Evolutionary conservation across 1,139 yeast genomes (phyloP).

Genomic region (Zygotorulaspora mrakii): DNA sequence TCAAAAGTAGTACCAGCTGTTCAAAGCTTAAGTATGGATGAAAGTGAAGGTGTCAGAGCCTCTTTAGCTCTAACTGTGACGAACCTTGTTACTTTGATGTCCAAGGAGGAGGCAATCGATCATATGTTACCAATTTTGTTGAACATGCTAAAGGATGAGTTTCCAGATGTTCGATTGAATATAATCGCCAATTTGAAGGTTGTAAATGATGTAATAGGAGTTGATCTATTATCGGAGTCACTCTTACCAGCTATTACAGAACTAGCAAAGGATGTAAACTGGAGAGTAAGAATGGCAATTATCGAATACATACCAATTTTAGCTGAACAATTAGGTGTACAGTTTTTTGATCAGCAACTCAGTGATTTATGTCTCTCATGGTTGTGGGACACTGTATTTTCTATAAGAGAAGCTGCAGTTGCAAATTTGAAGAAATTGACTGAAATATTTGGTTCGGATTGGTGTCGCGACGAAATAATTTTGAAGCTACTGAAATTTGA

Average conservation of each 20-base stretch:
- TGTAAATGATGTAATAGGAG: conserved; percentile 92
- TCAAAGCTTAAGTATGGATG: conserved; percentile 80
- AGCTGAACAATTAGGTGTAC: conserved; percentile 93
- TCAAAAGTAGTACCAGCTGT: conserved; percentile 79
- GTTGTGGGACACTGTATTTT: conserved; percentile 97
- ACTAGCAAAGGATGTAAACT: conserved; percentile 91
- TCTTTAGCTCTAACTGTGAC: conserved; percentile 88
- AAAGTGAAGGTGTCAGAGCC: conserved; percentile 88
- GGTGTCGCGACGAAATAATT: conserved; percentile 87
- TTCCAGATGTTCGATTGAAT: conserved; percentile 92
- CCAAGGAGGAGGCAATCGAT: conserved; percentile 80
- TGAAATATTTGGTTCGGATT: conserved; percentile 81
- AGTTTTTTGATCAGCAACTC: conserved; percentile 87
- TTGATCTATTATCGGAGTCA: conserved; percentile 78
- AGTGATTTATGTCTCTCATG: conserved; percentile 90
- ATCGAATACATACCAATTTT: conserved; percentile 93
- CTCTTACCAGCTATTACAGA: conserved; percentile 94
- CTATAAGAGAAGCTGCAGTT: conserved; percentile 96
- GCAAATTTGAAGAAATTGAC: conserved; percentile 75
- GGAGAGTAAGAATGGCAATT: conserved; percentile 97
- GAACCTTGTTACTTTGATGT: conserved; percentile 79
- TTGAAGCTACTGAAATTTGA: conserved; percentile 61
- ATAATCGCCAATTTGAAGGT: conserved; percentile 87
- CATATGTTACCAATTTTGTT: conserved; percentile 82
- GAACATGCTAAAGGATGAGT: conserved; percentile 93